Evolutionary conservation across 768 basidiomycete genomes (phyloP), one percentile per base, ranked within the genome.

Genomic region (Kwoniella heveanensis): DNA sequence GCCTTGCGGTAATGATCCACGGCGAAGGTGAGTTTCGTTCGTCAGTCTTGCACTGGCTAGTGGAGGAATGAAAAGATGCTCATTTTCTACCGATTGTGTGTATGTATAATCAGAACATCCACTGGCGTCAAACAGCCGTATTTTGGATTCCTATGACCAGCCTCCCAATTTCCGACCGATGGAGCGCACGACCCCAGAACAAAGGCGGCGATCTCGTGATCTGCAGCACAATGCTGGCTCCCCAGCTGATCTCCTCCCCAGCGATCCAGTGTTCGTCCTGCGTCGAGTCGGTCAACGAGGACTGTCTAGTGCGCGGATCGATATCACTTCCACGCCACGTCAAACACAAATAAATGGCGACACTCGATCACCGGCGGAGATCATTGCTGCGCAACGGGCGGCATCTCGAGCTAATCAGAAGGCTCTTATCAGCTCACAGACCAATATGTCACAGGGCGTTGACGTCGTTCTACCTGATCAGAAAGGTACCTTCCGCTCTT

Each of bases 341-440:
- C 56, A 58, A 37, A 19, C 26, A 5, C 51, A 54, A 13, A 17
- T 64, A 9, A 26, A 50, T 24, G 46, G 21, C 15, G 61, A 48
- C 21, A 60, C 19, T 26, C 30, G 49, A 24, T 90, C 91, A 2
- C 85, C 88, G 24, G 90, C 91, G 67, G 92, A 96, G 69, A 89
- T 96, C 72, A 96, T 97, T 60, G 91, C 90, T 13, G 92, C 92
- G 5, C 95, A 97, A 75, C 86, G 94, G 5, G 90, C 89, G 1
- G 90, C 88, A 0, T 88, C 85, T 7, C 85, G 91, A 12, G 94
- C 92, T 0, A 94, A 87, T 65, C 94, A 89, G 73, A 85, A 90
- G 39, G 88, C 89, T 8, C 88, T 95, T 26, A 86, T 96, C 25
- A 89, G 90, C 12, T 87, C 93, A 0, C 90, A 92, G 69, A 83